Percentiles rank a stretch among this genome's conserved stretches.
Evolutionary conservation across 108 stramenopile species (phyloP).

Genomic region (Skeletonema costatum): DNA sequence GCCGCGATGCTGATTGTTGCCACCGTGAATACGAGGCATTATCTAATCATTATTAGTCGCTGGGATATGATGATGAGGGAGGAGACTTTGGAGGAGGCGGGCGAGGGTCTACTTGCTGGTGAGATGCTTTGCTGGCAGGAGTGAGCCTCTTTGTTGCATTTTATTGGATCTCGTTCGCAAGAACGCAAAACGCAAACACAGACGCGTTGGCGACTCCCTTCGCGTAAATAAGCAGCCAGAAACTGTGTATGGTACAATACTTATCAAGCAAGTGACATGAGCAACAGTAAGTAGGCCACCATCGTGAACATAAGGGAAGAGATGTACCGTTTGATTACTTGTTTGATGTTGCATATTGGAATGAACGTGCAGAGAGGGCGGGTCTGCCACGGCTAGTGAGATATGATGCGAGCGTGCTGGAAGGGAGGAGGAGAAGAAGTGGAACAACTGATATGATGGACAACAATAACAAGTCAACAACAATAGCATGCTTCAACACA

Average conservation of each 20-base stretch:
- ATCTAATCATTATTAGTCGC: neutral
- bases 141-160: too few species aligned
- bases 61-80: neutral
- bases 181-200: too few species aligned
- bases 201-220: too few species aligned
- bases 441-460: neutral
- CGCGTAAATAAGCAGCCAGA: too few species aligned
- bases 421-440: neutral
- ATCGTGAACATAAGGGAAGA: neutral
- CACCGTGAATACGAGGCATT: constrained; percentile 1
- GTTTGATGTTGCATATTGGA: neutral
- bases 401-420: neutral
- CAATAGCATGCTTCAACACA: constrained; percentile 21
- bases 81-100: neutral
- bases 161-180: too few species aligned
- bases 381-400: neutral
- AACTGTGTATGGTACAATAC: too few species aligned
- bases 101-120: neutral
- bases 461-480: neutral
- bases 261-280: too few species aligned
- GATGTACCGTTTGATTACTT: neutral
- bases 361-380: neutral
- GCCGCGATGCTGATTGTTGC: neutral
- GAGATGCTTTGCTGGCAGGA: too few species aligned
- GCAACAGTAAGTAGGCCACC: too few species aligned